Evolutionary conservation across 1,284 basidiomycete genomes (phyloP), one percentile per base, ranked within the genome.

Genomic region (Apiotrichum sp.): DNA sequence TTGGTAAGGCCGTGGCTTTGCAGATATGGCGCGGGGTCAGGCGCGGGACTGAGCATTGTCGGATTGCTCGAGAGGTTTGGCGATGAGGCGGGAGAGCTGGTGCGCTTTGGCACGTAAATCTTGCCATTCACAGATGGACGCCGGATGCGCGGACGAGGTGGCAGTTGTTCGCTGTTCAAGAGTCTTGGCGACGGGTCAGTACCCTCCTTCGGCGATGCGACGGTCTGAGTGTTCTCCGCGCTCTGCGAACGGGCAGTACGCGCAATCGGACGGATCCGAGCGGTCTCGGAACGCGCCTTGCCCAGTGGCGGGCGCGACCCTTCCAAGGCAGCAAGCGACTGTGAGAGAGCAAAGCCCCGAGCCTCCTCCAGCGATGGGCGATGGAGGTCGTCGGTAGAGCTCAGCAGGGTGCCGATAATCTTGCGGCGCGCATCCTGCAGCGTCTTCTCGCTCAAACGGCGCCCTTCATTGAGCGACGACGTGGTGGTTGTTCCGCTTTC

Each of bases 351-450:
- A 6, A 57, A 50, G 4, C 54, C 64, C 14, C 70, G 55, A 11
- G 61, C 62, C 22, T 69, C 66, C 10, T 68, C 66, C 4, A 41
- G 22, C 4, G 50, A 56, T 22, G 29, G 36, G 5, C 56, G 54
- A 7, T 60, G 59, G 3, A 67, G 55, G 52, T 70, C 67, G 8
- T 70, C 67, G 4, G 62, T 61, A 32, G 61, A 64, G n/a, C 52
- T 50, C 4, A 70, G 44, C 4, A 71, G 49, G 2, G 69, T 67
- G n/a, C 66, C 69, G 10, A 72, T 60, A 42, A 72, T 69, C 60
- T 64, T 70, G 47, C 68, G 67, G 14, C 72, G 55, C 22, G 72
- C 71, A 44, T 68, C 61, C 22, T 70, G 69, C n/a, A 74, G 62
- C 3, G 65, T 70, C 54, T 67, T 65, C 55, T 69, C 71, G 45